These are phyloP conservation scores for Suillus alpinus DNA, from an alignment of 768 basidiomycete species.

Conservation along the genomic window DNA sequence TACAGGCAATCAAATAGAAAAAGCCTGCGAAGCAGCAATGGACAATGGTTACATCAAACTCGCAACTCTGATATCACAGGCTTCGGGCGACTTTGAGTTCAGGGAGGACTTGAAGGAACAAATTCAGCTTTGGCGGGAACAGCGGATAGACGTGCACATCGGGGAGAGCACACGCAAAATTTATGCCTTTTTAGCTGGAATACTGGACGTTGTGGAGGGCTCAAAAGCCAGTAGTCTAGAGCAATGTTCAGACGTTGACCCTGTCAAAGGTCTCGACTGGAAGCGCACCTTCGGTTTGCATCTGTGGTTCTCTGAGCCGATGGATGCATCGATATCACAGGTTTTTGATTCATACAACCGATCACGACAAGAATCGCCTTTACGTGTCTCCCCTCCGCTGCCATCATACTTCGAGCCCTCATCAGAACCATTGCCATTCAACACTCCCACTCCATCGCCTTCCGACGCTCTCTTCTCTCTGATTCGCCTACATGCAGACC, in stretches of 20 bases:
- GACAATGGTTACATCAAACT: constrained; percentile 79
- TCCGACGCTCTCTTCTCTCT: constrained; percentile 80
- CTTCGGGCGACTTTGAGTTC: constrained; percentile 74
- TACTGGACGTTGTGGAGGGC: constrained; percentile 57
- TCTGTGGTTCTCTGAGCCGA: constrained; percentile 81
- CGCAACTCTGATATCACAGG: constrained; percentile 86
- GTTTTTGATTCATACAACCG: constrained; percentile 63
- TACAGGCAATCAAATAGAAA: constrained; percentile 84
- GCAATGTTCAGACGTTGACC: constrained; percentile 54
- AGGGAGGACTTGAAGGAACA: constrained; percentile 72
- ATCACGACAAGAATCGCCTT: constrained; percentile 34
- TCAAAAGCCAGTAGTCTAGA: constrained; percentile 49
- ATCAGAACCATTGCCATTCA: constrained; percentile 33
- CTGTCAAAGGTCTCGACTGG: constrained; percentile 85
- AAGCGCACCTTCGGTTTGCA: constrained; percentile 88
- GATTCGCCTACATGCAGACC: constrained; percentile 74
- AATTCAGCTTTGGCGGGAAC: constrained; percentile 77
- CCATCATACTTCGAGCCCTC: constrained; percentile 54
- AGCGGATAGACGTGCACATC: constrained; percentile 70
- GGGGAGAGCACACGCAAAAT: constrained; percentile 68
- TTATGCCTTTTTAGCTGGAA: constrained; percentile 82
- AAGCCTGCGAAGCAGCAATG: constrained; percentile 72
- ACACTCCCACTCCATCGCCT: constrained; percentile 41
- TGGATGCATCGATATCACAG: constrained; percentile 68
- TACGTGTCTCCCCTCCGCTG: constrained; percentile 49